These are phyloP conservation scores for Jacaranda copaia DNA, from an alignment of 257 asterid genomes.

Conservation along the genomic window DNA sequence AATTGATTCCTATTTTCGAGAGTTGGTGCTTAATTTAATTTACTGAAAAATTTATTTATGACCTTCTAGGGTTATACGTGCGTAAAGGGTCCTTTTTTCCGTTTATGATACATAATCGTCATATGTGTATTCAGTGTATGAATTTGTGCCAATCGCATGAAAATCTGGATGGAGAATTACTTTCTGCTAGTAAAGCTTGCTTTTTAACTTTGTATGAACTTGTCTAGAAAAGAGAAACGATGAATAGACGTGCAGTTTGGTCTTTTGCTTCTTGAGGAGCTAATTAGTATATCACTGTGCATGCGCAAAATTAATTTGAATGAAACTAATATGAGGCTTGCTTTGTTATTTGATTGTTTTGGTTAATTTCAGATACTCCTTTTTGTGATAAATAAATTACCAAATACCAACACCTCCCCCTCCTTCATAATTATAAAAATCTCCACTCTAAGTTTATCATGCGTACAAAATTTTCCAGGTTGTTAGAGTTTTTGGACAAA, in stretches of 20 bases:
- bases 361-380: background rate
- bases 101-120: background rate
- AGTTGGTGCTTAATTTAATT: background rate
- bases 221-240: background rate
- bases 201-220: background rate
- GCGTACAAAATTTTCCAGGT: background rate
- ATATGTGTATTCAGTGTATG: background rate
- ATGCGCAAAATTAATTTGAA: background rate
- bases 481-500: background rate
- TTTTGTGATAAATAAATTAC: no score
- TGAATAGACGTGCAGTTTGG: background rate
- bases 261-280: background rate
- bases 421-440: no score
- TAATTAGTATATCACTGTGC: background rate
- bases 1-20: conserved; percentile 4
- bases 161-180: background rate
- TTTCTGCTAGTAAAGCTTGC: background rate
- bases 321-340: background rate
- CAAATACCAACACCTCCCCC: background rate
- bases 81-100: background rate
- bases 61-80: conserved; percentile 29
- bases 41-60: background rate
- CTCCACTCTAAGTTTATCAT: background rate
- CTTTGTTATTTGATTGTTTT: background rate
- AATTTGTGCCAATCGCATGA: conserved; percentile 15